These are phyloP conservation scores for Phytophthora citrophthora DNA, from an alignment of 352 stramenopile species.

Conservation along the genomic window DNA sequence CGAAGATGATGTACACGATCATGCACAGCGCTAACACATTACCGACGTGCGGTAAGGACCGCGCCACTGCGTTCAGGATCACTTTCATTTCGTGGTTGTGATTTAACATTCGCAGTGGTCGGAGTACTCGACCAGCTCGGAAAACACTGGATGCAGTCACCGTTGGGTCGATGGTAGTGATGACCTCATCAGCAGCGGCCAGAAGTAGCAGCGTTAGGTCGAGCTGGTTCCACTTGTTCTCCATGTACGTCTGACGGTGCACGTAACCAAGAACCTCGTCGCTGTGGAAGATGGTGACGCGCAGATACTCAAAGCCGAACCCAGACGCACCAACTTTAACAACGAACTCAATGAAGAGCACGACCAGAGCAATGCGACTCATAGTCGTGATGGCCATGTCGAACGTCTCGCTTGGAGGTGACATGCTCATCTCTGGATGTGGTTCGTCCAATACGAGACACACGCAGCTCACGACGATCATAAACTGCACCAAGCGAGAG, in stretches of 20 bases:
- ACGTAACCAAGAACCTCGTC: conserved; percentile 74
- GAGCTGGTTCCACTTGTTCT: conserved; percentile 81
- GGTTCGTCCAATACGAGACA: conserved; percentile 79
- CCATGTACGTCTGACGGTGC: conserved; percentile 73
- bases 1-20: conserved; percentile 83
- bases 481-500: conserved; percentile 64
- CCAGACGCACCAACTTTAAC: conserved; percentile 60
- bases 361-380: conserved; percentile 54
- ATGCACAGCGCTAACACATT: conserved; percentile 77
- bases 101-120: conserved; percentile 74
- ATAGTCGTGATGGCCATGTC: conserved; percentile 39
- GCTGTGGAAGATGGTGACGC: conserved; percentile 60
- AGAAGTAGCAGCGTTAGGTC: conserved; percentile 67
- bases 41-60: conserved; percentile 72
- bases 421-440: conserved; percentile 63
- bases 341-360: conserved; percentile 67
- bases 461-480: conserved; percentile 75
- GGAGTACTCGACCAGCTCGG: conserved; percentile 66
- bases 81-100: conserved; percentile 83
- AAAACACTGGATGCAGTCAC: conserved; percentile 66
- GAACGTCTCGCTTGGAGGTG: conserved; percentile 42
- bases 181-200: conserved; percentile 61
- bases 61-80: conserved; percentile 72
- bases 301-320: conserved; percentile 73
- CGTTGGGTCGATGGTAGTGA: conserved; percentile 48